A percentile compares a stretch with the other conserved stretches of the same genome.
phyloP scores from a whole-genome alignment of 768 basidiomycete species.

The Boletus rubroflammeus region DNA sequence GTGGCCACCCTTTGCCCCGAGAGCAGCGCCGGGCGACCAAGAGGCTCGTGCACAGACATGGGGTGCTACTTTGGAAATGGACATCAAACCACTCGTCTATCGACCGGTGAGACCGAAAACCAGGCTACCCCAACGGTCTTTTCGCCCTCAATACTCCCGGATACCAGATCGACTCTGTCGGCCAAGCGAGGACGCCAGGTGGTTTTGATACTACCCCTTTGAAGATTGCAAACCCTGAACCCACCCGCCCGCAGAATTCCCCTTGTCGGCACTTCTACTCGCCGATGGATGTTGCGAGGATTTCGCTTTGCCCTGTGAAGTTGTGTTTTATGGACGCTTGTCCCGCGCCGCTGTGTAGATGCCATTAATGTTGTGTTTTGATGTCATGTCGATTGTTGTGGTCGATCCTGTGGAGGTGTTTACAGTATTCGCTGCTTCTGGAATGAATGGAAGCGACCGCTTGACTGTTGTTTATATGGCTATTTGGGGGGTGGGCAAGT shows the following conservation, averaged over 20 bases:
- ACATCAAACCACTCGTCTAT: slow-evolving; percentile 7
- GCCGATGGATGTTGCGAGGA: not conserved
- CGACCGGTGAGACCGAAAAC: not conserved
- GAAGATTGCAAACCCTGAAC: slow-evolving; percentile 7
- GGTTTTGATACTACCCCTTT: slow-evolving; percentile 13
- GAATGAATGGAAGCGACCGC: not conserved
- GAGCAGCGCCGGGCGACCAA: not conserved
- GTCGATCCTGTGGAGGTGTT: not conserved
- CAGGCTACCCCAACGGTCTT: slow-evolving; percentile 3
- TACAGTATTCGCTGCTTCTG: not conserved
- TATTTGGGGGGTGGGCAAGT: slow-evolving; percentile 4
- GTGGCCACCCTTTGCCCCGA: slow-evolving; percentile 5
- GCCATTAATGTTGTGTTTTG: not conserved
- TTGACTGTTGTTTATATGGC: slow-evolving; percentile 22
- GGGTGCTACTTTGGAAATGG: not conserved
- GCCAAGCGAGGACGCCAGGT: slow-evolving; percentile 10
- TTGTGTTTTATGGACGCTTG: not conserved
- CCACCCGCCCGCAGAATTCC: not conserved
- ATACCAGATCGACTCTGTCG: slow-evolving; percentile 47
- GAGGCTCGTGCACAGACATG: not conserved
- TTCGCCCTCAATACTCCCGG: slow-evolving; percentile 37
- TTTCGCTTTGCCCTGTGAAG: not conserved
- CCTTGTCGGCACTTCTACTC: not conserved
- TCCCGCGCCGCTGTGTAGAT: not conserved
- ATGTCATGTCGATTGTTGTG: not conserved